These are phyloP conservation scores for Blastomyces percursus DNA, from an alignment of 2,329 filamentous ascomycete species.

Conservation along the genomic window DNA sequence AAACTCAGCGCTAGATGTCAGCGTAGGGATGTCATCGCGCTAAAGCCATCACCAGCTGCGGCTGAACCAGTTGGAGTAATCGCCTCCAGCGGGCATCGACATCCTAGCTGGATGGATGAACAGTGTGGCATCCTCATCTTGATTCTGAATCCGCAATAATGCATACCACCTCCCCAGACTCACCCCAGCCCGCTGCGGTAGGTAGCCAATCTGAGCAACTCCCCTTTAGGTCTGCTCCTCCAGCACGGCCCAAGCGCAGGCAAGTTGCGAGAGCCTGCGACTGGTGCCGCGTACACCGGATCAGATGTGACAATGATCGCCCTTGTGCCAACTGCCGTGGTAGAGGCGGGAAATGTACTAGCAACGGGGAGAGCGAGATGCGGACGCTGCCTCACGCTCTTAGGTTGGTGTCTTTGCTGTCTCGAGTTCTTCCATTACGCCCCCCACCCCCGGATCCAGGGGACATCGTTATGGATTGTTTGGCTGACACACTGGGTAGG, in stretches of 20 bases:
- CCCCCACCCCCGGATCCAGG: background rate
- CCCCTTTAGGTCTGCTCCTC: background rate
- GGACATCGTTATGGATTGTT: background rate
- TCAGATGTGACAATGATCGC: constrained; percentile 20
- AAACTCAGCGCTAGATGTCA: background rate
- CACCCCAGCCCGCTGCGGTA: background rate
- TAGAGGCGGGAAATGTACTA: constrained; percentile 16
- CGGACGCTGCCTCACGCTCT: constrained; percentile 6
- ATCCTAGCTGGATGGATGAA: background rate
- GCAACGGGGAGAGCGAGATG: constrained; percentile 6
- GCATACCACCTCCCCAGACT: background rate
- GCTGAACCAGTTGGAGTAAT: background rate
- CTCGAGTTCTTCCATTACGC: background rate
- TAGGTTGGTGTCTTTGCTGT: background rate
- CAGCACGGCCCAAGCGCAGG: constrained; percentile 13
- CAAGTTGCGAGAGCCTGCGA: constrained; percentile 21
- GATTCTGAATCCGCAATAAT: background rate
- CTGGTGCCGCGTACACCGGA: constrained; percentile 20
- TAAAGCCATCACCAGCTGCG: background rate
- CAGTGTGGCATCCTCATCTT: background rate
- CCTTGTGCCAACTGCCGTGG: constrained; percentile 20
- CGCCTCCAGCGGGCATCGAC: background rate
- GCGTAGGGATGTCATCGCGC: background rate
- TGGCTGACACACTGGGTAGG: constrained; percentile 1
- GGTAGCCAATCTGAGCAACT: background rate